These are phyloP conservation scores for Fusarium xylarioides DNA, from an alignment of 2,329 filamentous ascomycete species.

Conservation along the genomic window DNA sequence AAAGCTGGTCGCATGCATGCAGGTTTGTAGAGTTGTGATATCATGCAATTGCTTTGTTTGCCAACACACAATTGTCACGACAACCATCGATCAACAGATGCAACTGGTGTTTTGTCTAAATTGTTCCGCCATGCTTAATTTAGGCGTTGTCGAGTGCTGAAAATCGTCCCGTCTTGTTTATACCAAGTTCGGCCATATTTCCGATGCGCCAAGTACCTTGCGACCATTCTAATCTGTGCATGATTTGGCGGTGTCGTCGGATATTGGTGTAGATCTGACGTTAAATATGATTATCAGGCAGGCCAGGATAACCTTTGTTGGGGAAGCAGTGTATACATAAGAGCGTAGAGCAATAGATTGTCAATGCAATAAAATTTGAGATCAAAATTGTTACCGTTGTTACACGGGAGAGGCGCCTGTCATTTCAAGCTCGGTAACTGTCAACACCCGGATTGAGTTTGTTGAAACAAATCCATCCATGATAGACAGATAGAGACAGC, in stretches of 20 bases:
- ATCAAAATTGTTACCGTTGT: neutral
- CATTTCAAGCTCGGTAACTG: neutral
- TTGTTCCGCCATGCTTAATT: slow-evolving; percentile 4
- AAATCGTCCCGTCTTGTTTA: slow-evolving; percentile 15
- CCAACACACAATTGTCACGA: slow-evolving; percentile 34
- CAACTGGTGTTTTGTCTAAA: slow-evolving; percentile 7
- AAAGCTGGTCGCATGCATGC: slow-evolving; percentile 8
- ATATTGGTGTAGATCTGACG: slow-evolving; percentile 30
- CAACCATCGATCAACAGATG: slow-evolving; percentile 26
- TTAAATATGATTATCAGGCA: slow-evolving; percentile 2
- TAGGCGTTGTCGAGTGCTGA: slow-evolving; percentile 13
- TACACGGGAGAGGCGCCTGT: slow-evolving; percentile 9
- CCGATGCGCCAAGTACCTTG: slow-evolving; percentile 33
- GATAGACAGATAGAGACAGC: slow-evolving; percentile 10
- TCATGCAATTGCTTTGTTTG: slow-evolving; percentile 18
- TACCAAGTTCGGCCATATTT: slow-evolving; percentile 29
- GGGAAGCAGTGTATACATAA: neutral
- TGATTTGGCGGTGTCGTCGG: slow-evolving; percentile 33
- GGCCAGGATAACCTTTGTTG: neutral
- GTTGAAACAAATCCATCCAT: slow-evolving; percentile 14
- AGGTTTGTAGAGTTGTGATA: slow-evolving; percentile 8
- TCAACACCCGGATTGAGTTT: neutral
- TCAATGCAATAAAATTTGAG: neutral
- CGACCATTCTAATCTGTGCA: slow-evolving; percentile 29
- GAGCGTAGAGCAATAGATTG: neutral